phyloP scores from a whole-genome alignment of 2,329 filamentous ascomycete genomes.

The Aspergillus fructus region DNA sequence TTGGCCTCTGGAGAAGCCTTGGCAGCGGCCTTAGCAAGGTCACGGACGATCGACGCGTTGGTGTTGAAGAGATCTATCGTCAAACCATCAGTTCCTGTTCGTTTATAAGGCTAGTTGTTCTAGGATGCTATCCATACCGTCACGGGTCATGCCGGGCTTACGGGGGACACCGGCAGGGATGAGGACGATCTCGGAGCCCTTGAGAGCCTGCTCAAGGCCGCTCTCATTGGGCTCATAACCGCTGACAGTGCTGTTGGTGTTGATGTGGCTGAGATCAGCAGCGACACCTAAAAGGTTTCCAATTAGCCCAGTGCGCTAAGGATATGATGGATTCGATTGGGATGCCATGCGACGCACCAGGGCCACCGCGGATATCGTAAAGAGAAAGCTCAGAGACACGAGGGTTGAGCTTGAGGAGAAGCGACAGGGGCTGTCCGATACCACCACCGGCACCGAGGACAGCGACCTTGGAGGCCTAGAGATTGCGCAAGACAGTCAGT shows the following conservation, averaged over 20 bases:
- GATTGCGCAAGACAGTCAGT: slow-evolving; percentile 9
- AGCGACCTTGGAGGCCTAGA: slow-evolving; percentile 90
- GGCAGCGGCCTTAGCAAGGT: slow-evolving; percentile 92
- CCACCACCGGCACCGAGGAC: slow-evolving; percentile 96
- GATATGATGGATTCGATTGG: not conserved
- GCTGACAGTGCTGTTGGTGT: slow-evolving; percentile 93
- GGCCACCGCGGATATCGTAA: slow-evolving; percentile 94
- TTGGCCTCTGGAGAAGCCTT: slow-evolving; percentile 88
- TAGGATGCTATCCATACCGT: slow-evolving; percentile 54
- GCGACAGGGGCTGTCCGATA: slow-evolving; percentile 96
- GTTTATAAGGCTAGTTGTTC: not conserved
- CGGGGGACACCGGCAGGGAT: slow-evolving; percentile 98
- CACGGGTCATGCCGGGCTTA: slow-evolving; percentile 99
- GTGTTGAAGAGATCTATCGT: slow-evolving; percentile 93
- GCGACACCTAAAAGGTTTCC: slow-evolving; percentile 71
- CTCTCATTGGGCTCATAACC: slow-evolving; percentile 78
- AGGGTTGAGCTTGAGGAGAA: slow-evolving; percentile 98
- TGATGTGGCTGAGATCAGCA: slow-evolving; percentile 97
- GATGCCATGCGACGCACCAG: slow-evolving; percentile 62
- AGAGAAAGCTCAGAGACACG: slow-evolving; percentile 90
- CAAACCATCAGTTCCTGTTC: slow-evolving; percentile 3
- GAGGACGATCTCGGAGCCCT: slow-evolving; percentile 88
- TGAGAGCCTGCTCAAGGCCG: slow-evolving; percentile 76
- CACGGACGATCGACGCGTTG: slow-evolving; percentile 98
- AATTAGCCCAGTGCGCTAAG: slow-evolving; percentile 11